Conservation (phyloP, 345 rosid species). For the Bruguiera gymnorhiza region DNA sequence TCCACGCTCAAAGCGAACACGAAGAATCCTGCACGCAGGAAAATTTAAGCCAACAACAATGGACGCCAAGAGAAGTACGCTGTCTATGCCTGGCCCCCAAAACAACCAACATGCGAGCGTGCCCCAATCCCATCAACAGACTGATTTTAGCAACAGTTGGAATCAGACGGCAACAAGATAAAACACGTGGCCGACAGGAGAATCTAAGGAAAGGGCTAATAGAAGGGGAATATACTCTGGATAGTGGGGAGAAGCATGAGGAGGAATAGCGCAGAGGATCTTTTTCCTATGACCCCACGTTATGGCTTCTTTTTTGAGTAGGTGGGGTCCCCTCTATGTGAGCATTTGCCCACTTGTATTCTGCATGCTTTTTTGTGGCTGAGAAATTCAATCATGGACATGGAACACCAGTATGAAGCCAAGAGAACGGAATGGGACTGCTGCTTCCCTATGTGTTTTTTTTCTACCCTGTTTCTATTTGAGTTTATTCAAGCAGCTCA, state of each 20-base stretch:
- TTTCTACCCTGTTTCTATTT: not conserved
- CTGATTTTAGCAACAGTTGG: not conserved
- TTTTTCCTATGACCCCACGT: constrained; percentile 29
- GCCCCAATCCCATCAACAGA: constrained; percentile 27
- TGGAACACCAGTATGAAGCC: too few relatives aligned
- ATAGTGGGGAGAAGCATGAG: constrained; percentile 51
- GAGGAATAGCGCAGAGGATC: constrained; percentile 27
- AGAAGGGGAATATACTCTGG: constrained; percentile 33
- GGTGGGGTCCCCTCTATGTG: not conserved
- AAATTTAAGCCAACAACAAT: not conserved
- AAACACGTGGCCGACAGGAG: constrained; percentile 64
- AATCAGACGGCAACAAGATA: constrained; percentile 32
- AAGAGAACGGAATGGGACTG: not conserved
- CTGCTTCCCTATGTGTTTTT: not conserved
- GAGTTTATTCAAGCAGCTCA: constrained; percentile 19
- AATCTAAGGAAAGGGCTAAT: constrained; percentile 17
- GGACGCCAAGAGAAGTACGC: not conserved
- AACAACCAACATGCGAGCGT: constrained; percentile 40
- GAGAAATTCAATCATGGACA: constrained; percentile 29
- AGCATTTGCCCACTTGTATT: constrained; percentile 21
- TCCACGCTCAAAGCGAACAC: too few relatives aligned
- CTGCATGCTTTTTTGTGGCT: constrained; percentile 24
- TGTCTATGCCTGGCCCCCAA: constrained; percentile 42
- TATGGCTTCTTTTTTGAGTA: not conserved
- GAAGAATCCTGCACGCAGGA: constrained; percentile 15